Percentiles rank a stretch among this genome's conserved stretches.
Conservation (phyloP, 768 basidiomycete genomes). For the Boletus sp. region DNA sequence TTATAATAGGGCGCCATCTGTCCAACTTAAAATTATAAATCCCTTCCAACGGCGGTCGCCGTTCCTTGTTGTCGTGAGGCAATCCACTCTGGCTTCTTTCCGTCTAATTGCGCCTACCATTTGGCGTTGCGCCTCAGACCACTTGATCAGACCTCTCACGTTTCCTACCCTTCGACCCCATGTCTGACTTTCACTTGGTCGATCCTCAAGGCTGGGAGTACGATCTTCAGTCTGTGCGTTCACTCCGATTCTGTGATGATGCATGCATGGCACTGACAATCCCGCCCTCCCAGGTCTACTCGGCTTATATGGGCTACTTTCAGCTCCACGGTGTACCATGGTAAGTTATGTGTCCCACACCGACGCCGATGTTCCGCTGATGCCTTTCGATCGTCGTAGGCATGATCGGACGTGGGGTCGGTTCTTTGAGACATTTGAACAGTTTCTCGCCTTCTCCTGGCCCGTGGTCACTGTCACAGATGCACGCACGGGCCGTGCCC, state of each 20-base stretch:
- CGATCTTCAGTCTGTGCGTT: conserved; percentile 71
- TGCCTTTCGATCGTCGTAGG: conserved; percentile 38
- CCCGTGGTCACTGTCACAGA: conserved; percentile 79
- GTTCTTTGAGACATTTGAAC: conserved; percentile 74
- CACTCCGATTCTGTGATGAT: neutral
- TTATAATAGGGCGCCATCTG: conserved; percentile 9
- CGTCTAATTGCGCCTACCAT: neutral
- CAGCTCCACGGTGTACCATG: conserved; percentile 69
- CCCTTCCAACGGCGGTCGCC: neutral
- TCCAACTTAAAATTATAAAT: conserved; percentile 20
- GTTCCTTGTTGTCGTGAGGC: neutral
- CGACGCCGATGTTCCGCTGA: neutral
- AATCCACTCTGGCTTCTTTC: neutral
- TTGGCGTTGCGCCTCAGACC: neutral
- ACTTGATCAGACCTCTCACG: neutral
- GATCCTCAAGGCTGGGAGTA: conserved; percentile 79
- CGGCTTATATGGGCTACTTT: conserved; percentile 78
- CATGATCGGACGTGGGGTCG: conserved; percentile 80
- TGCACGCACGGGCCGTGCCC: conserved; percentile 64
- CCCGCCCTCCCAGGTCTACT: conserved; percentile 48
- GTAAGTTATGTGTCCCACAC: conserved; percentile 32
- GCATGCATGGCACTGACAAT: neutral
- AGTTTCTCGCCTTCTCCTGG: conserved; percentile 81
- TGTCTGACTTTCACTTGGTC: conserved; percentile 72
- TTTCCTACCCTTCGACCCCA: conserved; percentile 18